Evolutionary conservation across 2,329 filamentous ascomycete genomes (phyloP), one percentile per base, ranked within the genome.

Genomic region (Fusarium fracticaudum): DNA sequence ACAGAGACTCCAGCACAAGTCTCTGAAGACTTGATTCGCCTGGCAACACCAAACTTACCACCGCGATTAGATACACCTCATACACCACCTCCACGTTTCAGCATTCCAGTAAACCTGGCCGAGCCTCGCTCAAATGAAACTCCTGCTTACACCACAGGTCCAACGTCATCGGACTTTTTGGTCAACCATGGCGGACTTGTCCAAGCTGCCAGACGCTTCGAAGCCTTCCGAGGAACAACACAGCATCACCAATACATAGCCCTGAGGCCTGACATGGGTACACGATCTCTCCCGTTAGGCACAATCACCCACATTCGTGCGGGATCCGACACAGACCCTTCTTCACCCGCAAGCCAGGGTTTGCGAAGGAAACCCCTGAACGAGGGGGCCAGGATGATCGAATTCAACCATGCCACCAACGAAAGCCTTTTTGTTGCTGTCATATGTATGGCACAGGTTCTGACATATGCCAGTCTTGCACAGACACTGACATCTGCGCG

Each of bases 351-450:
- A 31, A 31, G 51, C 17, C 67, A 67, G 20, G 68, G 54, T 12
- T 45, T 79, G 31, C 71, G 76, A 9, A 75, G 77, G 47, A 79
- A 79, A 58, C 77, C 77, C 9, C 48, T 79, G 20, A 75, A 65
- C 8, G 68, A 72, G 51, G 76, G 71, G 14, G 77, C 77, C 8
- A 74, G 69, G 50, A 71, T 71, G 18, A 73, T 79, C 44, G 73
- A 68, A 47, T 79, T 79, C 54, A 79, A 79, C 44, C 73, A 72
- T 26, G 64, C 75, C 9, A 77, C 76, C n/a, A 79, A 77, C 40
- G 74, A 79, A 48, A 59, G 67, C 12, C 44, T 76, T 41, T 79
- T 79, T 58, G 76, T 78, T 57, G 61, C 61, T 24, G 40, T 76
- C 50, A 79, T 79, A 20, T 79, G 74, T 22, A 69, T 79, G 73